These are phyloP conservation scores for Neurospora pannonica DNA, from an alignment of 495 filamentous ascomycete species.

Conservation along the genomic window DNA sequence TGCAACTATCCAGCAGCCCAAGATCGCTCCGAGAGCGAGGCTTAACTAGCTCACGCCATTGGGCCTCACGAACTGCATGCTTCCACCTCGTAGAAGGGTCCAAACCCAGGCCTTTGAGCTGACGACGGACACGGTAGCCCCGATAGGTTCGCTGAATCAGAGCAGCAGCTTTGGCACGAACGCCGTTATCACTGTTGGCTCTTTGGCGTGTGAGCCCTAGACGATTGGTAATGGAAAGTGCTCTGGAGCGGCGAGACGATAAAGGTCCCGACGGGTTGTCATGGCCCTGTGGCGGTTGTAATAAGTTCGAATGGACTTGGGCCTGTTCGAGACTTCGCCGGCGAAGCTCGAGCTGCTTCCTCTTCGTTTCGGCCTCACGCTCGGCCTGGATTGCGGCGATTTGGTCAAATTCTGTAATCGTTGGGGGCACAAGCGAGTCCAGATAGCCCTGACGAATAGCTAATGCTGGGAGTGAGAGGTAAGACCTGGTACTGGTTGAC, in stretches of 20 bases:
- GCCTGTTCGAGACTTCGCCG: constrained; percentile 15
- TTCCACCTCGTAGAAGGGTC: constrained; percentile 61
- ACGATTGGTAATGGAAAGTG: not conserved
- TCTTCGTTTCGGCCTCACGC: constrained; percentile 35
- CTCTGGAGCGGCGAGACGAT: not conserved
- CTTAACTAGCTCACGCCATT: constrained; percentile 45
- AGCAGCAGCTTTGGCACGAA: constrained; percentile 35
- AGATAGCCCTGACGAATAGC: constrained; percentile 34
- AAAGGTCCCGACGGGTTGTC: not conserved
- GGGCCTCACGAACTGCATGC: constrained; percentile 56
- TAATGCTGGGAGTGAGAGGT: not conserved
- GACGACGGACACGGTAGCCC: constrained; percentile 58
- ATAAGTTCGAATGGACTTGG: constrained; percentile 15
- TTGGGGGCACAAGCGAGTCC: constrained; percentile 37
- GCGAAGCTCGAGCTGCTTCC: constrained; percentile 22
- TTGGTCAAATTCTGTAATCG: constrained; percentile 30
- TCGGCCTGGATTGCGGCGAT: constrained; percentile 35
- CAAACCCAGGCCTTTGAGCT: constrained; percentile 53
- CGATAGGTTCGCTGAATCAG: constrained; percentile 60
- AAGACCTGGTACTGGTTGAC: not conserved
- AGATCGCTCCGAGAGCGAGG: constrained; percentile 32
- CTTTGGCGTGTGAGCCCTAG: not conserved
- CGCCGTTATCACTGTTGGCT: constrained; percentile 6
- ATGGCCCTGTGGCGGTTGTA: not conserved
- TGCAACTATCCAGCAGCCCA: not conserved